Evolutionary conservation across 2,329 filamentous ascomycete genomes (phyloP), one percentile per base, ranked within the genome.

Genomic region (Eurotiales sp.): DNA sequence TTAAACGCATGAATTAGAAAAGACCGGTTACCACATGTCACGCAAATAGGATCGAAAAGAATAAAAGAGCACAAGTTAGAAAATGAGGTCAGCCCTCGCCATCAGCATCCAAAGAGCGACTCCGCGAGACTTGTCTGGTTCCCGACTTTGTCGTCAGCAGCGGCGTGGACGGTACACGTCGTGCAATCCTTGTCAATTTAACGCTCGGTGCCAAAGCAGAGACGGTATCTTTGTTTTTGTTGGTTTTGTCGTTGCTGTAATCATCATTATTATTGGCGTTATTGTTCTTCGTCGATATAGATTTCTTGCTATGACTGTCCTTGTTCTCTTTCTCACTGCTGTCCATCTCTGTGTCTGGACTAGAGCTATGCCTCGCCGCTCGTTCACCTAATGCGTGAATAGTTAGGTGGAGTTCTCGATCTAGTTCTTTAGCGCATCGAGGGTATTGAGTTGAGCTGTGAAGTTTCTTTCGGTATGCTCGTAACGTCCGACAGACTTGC

Each of bases 401-500:
- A 0, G 71, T 73, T 15, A 72, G 63, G 15, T 74, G 74, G 11
- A 85, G 69, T 61, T 85, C 82, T 19, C 73, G 71, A 56, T 84
- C 79, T 2, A 85, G 68, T 49, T 83, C 81, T 46, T 72, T 73
- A 1, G 77, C 70, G 1, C 73, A 66, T 36, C 80, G 74, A 22
- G 82, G 64, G 10, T 64, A 66, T 19, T 81, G 77, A 1, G 64
- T 71, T 23, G 72, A 74, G 5, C 71, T 71, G 15, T 74, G 71
- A 2, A 84, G 71, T 53, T 81, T 81, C 62, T 82, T 83, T 15
- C 81, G 73, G 59, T 83, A 85, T 0, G 77, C 74, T 41, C 77
- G 75, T 3, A 85, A 67, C 6, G 77, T 79, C 32, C 79, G 76
- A 60, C 77, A 80, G 1, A 84, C 68, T 51, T 80, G 77, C 53